These are phyloP conservation scores for Pinus albicaulis DNA, from an alignment of 75 land plant species.

Conservation along the genomic window DNA sequence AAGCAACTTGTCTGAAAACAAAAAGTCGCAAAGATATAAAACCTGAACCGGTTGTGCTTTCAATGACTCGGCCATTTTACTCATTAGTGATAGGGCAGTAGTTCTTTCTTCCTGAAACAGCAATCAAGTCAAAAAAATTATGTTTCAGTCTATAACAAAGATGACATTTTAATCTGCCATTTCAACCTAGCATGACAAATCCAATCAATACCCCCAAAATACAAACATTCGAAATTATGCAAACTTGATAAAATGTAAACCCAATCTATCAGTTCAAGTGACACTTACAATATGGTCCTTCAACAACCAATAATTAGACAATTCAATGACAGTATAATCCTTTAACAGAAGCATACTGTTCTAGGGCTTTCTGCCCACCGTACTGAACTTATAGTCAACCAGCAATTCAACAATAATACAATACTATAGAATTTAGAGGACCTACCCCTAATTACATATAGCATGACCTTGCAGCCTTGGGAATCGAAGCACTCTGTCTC, in stretches of 20 bases:
- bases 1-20: background rate
- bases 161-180: background rate
- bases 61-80: constrained; percentile 61
- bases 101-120: constrained; percentile 63
- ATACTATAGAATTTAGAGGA: too few relatives aligned
- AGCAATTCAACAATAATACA: too few relatives aligned
- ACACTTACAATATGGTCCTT: background rate
- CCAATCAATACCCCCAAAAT: background rate
- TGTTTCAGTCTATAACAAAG: background rate
- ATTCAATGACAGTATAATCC: too few relatives aligned
- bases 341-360: too few relatives aligned
- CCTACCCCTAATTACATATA: too few relatives aligned
- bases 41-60: constrained; percentile 80
- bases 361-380: too few relatives aligned
- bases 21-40: background rate
- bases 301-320: too few relatives aligned
- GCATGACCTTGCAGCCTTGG: too few relatives aligned
- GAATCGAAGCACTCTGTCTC: too few relatives aligned
- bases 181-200: background rate
- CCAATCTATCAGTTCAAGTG: background rate
- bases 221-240: background rate
- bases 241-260: background rate
- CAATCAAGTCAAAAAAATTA: background rate
- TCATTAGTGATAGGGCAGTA: constrained; percentile 47
- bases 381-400: too few relatives aligned